Percentiles rank a stretch among this genome's conserved stretches.
These are phyloP conservation scores for Fusarium gaditjirri DNA, from an alignment of 2,329 filamentous ascomycete genomes.

Conservation along the genomic window DNA sequence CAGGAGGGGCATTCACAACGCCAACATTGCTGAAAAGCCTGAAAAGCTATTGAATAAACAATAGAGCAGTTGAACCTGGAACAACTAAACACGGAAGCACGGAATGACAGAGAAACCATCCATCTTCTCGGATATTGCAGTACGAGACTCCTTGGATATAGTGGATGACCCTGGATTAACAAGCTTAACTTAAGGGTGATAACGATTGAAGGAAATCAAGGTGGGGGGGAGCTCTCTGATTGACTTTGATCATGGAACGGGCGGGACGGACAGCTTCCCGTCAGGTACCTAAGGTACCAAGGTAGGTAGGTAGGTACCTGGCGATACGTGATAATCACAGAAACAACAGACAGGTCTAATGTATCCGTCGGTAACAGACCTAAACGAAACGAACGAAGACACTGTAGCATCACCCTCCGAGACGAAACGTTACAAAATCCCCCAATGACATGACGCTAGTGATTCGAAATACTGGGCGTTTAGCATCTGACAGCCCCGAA, in stretches of 20 bases:
- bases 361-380: neutral
- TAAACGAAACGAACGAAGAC: slow-evolving; percentile 29
- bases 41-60: neutral
- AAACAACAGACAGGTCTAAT: neutral
- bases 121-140: slow-evolving; percentile 23
- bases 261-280: slow-evolving; percentile 26
- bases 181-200: slow-evolving; percentile 18
- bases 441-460: slow-evolving; percentile 25
- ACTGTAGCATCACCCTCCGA: slow-evolving; percentile 8
- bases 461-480: slow-evolving; percentile 10
- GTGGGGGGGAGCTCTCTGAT: slow-evolving; percentile 12
- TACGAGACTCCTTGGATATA: slow-evolving; percentile 7
- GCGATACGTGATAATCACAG: neutral
- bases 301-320: neutral
- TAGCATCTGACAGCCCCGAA: slow-evolving; percentile 20
- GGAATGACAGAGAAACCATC: neutral
- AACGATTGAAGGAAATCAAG: slow-evolving; percentile 4
- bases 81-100: slow-evolving; percentile 1
- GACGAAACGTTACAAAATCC: slow-evolving; percentile 18
- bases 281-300: neutral
- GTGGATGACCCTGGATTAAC: slow-evolving; percentile 12
- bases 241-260: slow-evolving; percentile 23
- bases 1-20: slow-evolving; percentile 27
- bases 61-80: slow-evolving; percentile 10
- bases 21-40: neutral